phyloP scores from a whole-genome alignment of 1,139 yeast genomes.

The Blastobotrys aristatus region DNA sequence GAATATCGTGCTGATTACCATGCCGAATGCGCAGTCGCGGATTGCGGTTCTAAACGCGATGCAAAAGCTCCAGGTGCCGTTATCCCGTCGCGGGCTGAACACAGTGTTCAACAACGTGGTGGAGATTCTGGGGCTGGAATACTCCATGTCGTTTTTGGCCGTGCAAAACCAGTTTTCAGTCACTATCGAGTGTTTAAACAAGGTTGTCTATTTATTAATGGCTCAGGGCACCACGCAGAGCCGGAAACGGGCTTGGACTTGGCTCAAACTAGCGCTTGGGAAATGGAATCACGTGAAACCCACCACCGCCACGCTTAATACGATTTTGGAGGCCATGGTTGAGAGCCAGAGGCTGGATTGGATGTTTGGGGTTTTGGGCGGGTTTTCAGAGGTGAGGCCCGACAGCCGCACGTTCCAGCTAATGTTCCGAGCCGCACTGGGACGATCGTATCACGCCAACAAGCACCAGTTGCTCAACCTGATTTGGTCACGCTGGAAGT shows the following conservation, averaged over 20 bases:
- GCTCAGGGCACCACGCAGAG: conserved; percentile 1
- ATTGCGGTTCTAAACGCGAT: conserved; percentile 21
- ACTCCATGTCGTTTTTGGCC: conserved; percentile 21
- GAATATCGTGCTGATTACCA: conserved; percentile 30
- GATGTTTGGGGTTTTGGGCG: conserved; percentile 24
- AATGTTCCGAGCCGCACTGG: conserved; percentile 23
- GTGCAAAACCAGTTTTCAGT: conserved; percentile 9
- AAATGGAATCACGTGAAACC: conserved; percentile 20
- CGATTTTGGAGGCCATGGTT: conserved; percentile 22
- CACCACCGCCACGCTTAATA: conserved; percentile 21
- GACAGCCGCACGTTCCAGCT: conserved; percentile 19
- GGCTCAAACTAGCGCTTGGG: conserved; percentile 16
- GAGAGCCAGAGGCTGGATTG: conserved; percentile 24
- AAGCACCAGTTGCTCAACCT: conserved; percentile 19
- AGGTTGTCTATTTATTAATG: conserved; percentile 7
- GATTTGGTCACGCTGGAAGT: conserved; percentile 15
- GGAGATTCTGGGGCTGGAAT: conserved; percentile 22
- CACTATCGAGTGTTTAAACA: conserved; percentile 15
- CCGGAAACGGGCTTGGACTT: conserved; percentile 20
- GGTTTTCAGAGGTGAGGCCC: conserved; percentile 18
- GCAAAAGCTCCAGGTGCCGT: conserved; percentile 22
- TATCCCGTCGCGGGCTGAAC: conserved; percentile 22
- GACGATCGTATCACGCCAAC: conserved; percentile 18
- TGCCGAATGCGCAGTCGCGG: conserved; percentile 22
- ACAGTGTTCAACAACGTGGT: conserved; percentile 22